Evolutionary conservation across 2,329 filamentous ascomycete species (phyloP).

Genomic region (Aspergillus arachidicola): DNA sequence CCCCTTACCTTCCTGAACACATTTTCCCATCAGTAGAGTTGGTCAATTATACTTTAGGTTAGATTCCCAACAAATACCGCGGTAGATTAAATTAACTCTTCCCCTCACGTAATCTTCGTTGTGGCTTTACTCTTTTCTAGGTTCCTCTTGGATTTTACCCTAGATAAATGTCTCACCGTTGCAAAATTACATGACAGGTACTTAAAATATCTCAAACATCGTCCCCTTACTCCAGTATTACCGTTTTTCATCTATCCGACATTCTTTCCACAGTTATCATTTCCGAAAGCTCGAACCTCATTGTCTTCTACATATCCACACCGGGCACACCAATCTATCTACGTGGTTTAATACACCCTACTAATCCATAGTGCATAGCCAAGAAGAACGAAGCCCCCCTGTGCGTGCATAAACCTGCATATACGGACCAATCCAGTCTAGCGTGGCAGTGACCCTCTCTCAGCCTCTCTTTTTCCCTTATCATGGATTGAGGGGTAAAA

Average conservation of each 20-base stretch:
- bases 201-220: neutral
- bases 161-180: neutral
- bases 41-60: neutral
- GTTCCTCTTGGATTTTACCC: neutral
- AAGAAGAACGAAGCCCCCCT: neutral
- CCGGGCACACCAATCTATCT: neutral
- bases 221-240: neutral
- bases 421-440: neutral
- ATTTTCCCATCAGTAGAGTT: neutral
- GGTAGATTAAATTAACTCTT: neutral
- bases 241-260: neutral
- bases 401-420: neutral
- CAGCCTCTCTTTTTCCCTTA: neutral
- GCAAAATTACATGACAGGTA: too few relatives aligned
- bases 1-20: neutral
- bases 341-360: neutral
- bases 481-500: neutral
- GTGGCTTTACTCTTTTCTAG: neutral
- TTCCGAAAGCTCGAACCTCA: neutral
- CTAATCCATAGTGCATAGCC: neutral
- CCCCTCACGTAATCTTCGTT: neutral
- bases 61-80: slow-evolving; percentile 1
- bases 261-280: neutral
- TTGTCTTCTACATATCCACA: neutral
- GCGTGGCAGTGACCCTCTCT: neutral